Conservation (phyloP, 2,329 filamentous ascomycete genomes). For the Colletotrichum lupini region DNA sequence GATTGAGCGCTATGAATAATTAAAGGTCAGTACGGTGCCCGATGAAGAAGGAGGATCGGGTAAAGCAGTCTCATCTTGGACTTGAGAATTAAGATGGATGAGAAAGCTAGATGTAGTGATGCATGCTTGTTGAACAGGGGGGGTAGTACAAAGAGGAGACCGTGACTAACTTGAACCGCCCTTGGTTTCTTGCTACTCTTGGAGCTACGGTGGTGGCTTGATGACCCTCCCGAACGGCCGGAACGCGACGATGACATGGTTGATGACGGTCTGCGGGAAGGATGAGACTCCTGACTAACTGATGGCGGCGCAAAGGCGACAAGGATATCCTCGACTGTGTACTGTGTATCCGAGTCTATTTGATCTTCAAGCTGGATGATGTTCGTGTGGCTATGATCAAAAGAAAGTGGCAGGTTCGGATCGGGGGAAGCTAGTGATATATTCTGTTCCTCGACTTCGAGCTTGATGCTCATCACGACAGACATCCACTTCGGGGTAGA, state of each 20-base stretch:
- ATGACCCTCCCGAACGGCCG: slow-evolving; percentile 36
- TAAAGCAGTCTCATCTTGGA: too few relatives aligned
- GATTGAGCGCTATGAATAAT: slow-evolving; percentile 45
- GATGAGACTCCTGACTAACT: background rate
- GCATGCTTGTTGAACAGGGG: background rate
- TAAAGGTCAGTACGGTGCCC: background rate
- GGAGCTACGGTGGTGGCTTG: slow-evolving; percentile 38
- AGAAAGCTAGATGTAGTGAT: background rate
- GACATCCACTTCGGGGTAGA: background rate
- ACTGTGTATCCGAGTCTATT: background rate
- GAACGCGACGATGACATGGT: slow-evolving; percentile 46
- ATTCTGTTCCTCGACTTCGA: background rate
- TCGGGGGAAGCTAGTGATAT: slow-evolving; percentile 18
- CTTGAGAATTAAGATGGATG: too few relatives aligned
- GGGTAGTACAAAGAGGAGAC: slow-evolving; percentile 42
- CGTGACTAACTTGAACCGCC: slow-evolving; percentile 43
- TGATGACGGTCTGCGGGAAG: background rate
- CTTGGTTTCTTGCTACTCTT: slow-evolving; percentile 42
- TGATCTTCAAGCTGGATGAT: background rate
- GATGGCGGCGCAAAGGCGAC: background rate
- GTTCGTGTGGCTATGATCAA: slow-evolving; percentile 2
- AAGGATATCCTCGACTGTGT: slow-evolving; percentile 20
- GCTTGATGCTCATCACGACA: slow-evolving; percentile 1
- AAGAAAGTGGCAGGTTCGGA: background rate
- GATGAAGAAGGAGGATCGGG: background rate